A percentile compares a stretch with the other conserved stretches of the same genome.
Evolutionary conservation across 2,329 filamentous ascomycete species (phyloP).

Genomic region (Endocalyx cinctus): DNA sequence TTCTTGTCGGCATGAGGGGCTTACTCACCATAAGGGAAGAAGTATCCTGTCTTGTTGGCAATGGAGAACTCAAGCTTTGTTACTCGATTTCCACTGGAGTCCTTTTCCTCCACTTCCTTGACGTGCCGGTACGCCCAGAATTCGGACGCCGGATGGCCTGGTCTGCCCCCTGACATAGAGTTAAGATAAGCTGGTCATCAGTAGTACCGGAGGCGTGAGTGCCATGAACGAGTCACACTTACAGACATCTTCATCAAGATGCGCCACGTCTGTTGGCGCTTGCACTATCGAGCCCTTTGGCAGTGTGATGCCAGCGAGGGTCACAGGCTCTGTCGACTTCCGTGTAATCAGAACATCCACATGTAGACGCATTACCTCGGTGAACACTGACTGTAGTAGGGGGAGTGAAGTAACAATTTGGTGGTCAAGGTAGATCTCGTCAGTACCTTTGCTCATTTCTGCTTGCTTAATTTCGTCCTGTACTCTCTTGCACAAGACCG

Average conservation of each 20-base stretch:
- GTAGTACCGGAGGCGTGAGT: too few relatives aligned
- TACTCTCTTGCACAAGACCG: slow-evolving; percentile 1
- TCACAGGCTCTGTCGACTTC: slow-evolving; percentile 11
- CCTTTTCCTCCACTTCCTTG: slow-evolving; percentile 6
- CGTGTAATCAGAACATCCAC: slow-evolving; percentile 20
- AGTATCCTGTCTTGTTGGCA: too few relatives aligned
- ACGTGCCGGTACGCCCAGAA: slow-evolving; percentile 19
- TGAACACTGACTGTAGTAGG: slow-evolving; percentile 22
- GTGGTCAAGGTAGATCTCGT: slow-evolving; percentile 1
- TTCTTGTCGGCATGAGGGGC: too few relatives aligned
- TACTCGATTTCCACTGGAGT: too few relatives aligned
- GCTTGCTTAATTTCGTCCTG: slow-evolving; percentile 1
- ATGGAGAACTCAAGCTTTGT: too few relatives aligned
- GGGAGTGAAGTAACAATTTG: slow-evolving; percentile 11
- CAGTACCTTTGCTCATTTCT: slow-evolving; percentile 1
- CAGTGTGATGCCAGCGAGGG: slow-evolving; percentile 12
- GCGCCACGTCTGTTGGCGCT: slow-evolving; percentile 17
- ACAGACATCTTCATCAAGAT: slow-evolving; percentile 16
- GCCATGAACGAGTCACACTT: too few relatives aligned
- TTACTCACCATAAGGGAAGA: too few relatives aligned
- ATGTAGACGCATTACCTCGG: slow-evolving; percentile 22
- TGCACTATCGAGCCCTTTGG: slow-evolving; percentile 16
- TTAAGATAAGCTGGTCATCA: too few relatives aligned
- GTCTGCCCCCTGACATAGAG: too few relatives aligned
- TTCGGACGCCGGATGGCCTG: slow-evolving; percentile 16